These are phyloP conservation scores for Stemphylium lycopersici DNA, from an alignment of 2,329 filamentous ascomycete genomes.

Conservation along the genomic window DNA sequence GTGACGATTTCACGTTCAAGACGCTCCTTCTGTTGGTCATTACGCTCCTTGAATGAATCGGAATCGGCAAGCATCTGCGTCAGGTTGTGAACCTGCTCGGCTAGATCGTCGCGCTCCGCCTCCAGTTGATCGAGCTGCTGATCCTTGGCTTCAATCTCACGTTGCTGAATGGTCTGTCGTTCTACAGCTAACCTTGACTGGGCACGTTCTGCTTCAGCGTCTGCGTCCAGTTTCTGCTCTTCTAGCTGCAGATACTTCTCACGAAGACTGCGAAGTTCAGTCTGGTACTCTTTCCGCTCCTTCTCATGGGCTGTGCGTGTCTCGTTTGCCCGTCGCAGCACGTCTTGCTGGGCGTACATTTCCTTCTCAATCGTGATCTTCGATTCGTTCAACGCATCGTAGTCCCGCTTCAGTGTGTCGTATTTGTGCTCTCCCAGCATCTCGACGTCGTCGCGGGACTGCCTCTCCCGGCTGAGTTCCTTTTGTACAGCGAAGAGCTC, in stretches of 20 bases:
- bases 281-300: slow-evolving; percentile 86
- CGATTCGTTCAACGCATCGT: slow-evolving; percentile 83
- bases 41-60: slow-evolving; percentile 84
- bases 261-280: slow-evolving; percentile 81
- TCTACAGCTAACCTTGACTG: slow-evolving; percentile 80
- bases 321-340: slow-evolving; percentile 83
- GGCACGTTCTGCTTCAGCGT: slow-evolving; percentile 78
- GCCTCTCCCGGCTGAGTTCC: slow-evolving; percentile 87
- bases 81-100: slow-evolving; percentile 80
- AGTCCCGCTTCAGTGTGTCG: slow-evolving; percentile 81
- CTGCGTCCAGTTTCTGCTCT: slow-evolving; percentile 81
- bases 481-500: slow-evolving; percentile 85
- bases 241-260: slow-evolving; percentile 85
- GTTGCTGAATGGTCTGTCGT: slow-evolving; percentile 75
- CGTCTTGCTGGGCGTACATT: slow-evolving; percentile 93
- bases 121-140: slow-evolving; percentile 80
- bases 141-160: slow-evolving; percentile 80
- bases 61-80: slow-evolving; percentile 88
- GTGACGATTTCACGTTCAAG: slow-evolving; percentile 90
- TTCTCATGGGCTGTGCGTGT: slow-evolving; percentile 79
- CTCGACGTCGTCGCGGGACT: slow-evolving; percentile 92
- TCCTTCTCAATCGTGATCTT: slow-evolving; percentile 99
- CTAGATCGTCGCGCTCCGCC: slow-evolving; percentile 75
- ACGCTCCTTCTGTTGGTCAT: slow-evolving; percentile 93
- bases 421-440: slow-evolving; percentile 90